phyloP scores from a whole-genome alignment of 2,329 filamentous ascomycete genomes.

The Aspergillus sergii region DNA sequence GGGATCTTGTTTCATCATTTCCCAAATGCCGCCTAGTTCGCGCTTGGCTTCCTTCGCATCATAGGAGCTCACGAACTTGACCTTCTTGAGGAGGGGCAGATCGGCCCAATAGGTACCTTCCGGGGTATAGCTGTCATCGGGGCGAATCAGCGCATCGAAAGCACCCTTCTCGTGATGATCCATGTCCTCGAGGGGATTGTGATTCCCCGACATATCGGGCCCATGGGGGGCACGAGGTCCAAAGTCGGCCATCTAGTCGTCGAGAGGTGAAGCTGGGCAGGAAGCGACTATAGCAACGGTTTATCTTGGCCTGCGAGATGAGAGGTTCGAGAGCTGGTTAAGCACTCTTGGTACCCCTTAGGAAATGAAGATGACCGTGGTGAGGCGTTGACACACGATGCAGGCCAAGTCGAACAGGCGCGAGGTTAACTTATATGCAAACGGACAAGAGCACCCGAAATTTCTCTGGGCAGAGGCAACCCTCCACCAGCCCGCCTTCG shows the following conservation, averaged over 20 bases:
- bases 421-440: conserved; percentile 22
- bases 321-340: conserved; percentile 16
- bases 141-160: conserved; percentile 80
- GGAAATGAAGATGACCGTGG: conserved; percentile 6
- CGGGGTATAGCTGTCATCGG: conserved; percentile 82
- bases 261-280: conserved; percentile 11
- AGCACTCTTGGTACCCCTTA: conserved; percentile 13
- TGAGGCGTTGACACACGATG: conserved; percentile 25
- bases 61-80: conserved; percentile 74
- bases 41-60: conserved; percentile 69
- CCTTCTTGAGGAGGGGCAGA: conserved; percentile 68
- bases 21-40: conserved; percentile 69
- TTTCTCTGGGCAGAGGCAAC: conserved; percentile 21
- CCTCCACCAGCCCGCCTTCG: conserved; percentile 16
- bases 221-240: conserved; percentile 50
- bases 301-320: conserved; percentile 16
- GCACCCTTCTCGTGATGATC: conserved; percentile 60
- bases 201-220: conserved; percentile 49
- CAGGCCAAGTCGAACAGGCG: conserved; percentile 25
- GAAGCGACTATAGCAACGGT: conserved; percentile 10
- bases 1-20: conserved; percentile 84
- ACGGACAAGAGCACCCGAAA: conserved; percentile 11
- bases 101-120: conserved; percentile 94
- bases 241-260: conserved; percentile 39
- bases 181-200: conserved; percentile 54